Base-by-base conservation (phyloP, 2,329 filamentous ascomycete genomes). In the Teratosphaeria gauchensis region DNA sequence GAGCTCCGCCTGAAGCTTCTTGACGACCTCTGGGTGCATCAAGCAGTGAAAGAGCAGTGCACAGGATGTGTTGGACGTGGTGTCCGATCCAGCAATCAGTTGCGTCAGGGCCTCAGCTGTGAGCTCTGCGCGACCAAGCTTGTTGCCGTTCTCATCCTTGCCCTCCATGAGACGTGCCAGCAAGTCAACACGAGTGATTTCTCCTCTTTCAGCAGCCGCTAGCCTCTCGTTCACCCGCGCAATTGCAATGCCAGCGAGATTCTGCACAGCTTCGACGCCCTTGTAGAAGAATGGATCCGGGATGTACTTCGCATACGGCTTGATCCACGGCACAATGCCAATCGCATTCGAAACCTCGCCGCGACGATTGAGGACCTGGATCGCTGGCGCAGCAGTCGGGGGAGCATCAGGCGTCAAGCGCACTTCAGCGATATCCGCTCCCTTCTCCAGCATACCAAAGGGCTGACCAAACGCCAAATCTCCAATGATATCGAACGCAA, bases 101-200 rank as follows among this genome's bases (percentile, higher is more conserved):
- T 96, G 91, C 0, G 91, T 96, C 30, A 95, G 77, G 0, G 91
- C 91, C 75, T 96, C 92, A 38, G 90, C 90, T 0, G 90, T 95
- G 56, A 96, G 79, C 71, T 96, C 91, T 65, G 88, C 82, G 30
- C 88, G 82, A 4, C 88, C 86, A 0, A 96, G 81, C 11, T 84
- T 86, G 60, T 89, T 78, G 58, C 90, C 91, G 28, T 83, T 87
- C 61, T 89, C 87, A 71, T 96, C 90, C 58, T 88, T 86, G 54
- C 89, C 90, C 74, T 95, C 88, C 84, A 95, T 92, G 9, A 96
- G 78, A 1, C 89, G 82, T 1, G 88, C 85, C 4, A 96, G 84
- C 1, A 96, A 81, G 68, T 96, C 91, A 54, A 87, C 86, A 61
- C 91, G 87, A 38, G 84, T 80, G 24, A 83, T 80, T 46, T 71